Conservation (phyloP, 2,329 filamentous ascomycete genomes). For the Colletotrichum echinochloae region DNA sequence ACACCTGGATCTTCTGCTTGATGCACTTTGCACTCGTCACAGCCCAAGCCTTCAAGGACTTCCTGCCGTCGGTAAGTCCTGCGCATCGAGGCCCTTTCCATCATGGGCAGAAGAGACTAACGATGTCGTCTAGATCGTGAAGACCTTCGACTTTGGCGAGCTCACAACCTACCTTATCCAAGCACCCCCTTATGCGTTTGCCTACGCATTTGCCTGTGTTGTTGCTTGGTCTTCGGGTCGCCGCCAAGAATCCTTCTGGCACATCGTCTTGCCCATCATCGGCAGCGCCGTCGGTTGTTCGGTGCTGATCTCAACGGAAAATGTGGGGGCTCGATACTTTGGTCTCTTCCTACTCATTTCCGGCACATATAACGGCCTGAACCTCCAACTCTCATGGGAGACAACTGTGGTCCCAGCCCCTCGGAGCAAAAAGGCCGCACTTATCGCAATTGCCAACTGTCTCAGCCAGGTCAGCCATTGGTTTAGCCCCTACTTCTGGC, state of each 20-base stretch:
- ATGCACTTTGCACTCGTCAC: slow-evolving; percentile 60
- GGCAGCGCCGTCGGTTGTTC: slow-evolving; percentile 54
- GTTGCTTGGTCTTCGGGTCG: slow-evolving; percentile 52
- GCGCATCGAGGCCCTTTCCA: no score
- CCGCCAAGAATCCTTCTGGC: slow-evolving; percentile 52
- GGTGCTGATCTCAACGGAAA: slow-evolving; percentile 53
- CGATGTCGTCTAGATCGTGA: slow-evolving; percentile 42
- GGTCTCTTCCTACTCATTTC: slow-evolving; percentile 54
- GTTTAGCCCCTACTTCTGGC: slow-evolving; percentile 55
- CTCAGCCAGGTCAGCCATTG: slow-evolving; percentile 53
- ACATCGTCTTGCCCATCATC: slow-evolving; percentile 50
- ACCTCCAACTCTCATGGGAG: slow-evolving; percentile 55
- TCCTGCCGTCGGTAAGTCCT: slow-evolving; percentile 52
- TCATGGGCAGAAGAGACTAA: not conserved
- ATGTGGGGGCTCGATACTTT: slow-evolving; percentile 56
- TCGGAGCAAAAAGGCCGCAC: slow-evolving; percentile 53
- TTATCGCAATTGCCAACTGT: slow-evolving; percentile 56
- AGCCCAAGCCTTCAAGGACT: slow-evolving; percentile 55
- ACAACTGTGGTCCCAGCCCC: slow-evolving; percentile 54
- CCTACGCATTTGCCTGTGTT: slow-evolving; percentile 51
- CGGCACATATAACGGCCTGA: slow-evolving; percentile 54
- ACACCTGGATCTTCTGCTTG: slow-evolving; percentile 54
- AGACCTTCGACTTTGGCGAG: slow-evolving; percentile 46
- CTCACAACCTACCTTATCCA: slow-evolving; percentile 53
- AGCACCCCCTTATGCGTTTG: slow-evolving; percentile 56